phyloP scores from a whole-genome alignment of 352 stramenopile species.

The Phytophthora multivora region DNA sequence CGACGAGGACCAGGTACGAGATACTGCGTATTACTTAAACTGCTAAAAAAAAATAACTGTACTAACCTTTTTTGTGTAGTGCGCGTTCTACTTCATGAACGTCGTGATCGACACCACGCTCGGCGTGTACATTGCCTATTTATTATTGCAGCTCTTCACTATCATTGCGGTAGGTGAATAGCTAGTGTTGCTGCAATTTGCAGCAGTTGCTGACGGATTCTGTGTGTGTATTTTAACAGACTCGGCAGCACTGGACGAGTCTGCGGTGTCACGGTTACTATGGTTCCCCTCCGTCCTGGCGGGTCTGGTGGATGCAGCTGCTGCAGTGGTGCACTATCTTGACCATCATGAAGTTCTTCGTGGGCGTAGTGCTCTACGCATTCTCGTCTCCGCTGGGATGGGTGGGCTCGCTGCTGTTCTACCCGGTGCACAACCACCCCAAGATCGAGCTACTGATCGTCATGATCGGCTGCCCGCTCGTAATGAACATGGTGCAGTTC shows the following conservation, averaged over 20 bases:
- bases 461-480: slow-evolving; percentile 83
- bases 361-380: slow-evolving; percentile 61
- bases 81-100: slow-evolving; percentile 89
- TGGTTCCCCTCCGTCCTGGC: slow-evolving; percentile 65
- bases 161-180: slow-evolving; percentile 47
- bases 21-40: neutral
- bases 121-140: slow-evolving; percentile 82
- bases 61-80: slow-evolving; percentile 39
- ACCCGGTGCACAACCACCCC: slow-evolving; percentile 66
- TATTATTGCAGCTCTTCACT: slow-evolving; percentile 69
- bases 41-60: neutral
- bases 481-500: slow-evolving; percentile 90
- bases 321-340: slow-evolving; percentile 72
- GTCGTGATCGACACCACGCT: slow-evolving; percentile 85
- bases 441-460: slow-evolving; percentile 84
- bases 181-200: neutral
- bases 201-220: slow-evolving; percentile 4
- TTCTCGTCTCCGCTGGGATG: slow-evolving; percentile 64
- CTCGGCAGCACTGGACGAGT: slow-evolving; percentile 59
- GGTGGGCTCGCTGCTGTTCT: slow-evolving; percentile 72
- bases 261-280: slow-evolving; percentile 72
- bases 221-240: slow-evolving; percentile 27
- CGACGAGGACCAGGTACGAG: slow-evolving; percentile 63
- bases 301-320: slow-evolving; percentile 68
- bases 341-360: slow-evolving; percentile 70